These are phyloP conservation scores for Penicillium soppii DNA, from an alignment of 495 filamentous ascomycete species.

Conservation along the genomic window DNA sequence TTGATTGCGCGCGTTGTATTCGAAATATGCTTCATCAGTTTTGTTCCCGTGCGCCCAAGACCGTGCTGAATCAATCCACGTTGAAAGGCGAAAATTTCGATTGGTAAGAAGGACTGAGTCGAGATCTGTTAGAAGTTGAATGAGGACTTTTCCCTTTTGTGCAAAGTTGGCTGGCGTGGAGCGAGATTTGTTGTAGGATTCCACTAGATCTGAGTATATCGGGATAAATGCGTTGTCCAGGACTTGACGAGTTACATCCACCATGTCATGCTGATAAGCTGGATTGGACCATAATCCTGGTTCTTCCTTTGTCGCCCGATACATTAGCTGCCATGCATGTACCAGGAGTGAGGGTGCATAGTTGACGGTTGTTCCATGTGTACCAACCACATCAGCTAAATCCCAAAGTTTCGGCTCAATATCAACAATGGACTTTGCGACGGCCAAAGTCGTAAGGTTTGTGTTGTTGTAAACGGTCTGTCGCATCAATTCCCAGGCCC, in stretches of 20 bases:
- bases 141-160: slow-evolving; percentile 26
- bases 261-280: slow-evolving; percentile 48
- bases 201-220: slow-evolving; percentile 36
- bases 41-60: slow-evolving; percentile 28
- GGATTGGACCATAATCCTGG: slow-evolving; percentile 43
- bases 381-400: slow-evolving; percentile 36
- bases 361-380: slow-evolving; percentile 42
- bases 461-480: slow-evolving; percentile 54
- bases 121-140: slow-evolving; percentile 35
- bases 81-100: slow-evolving; percentile 41
- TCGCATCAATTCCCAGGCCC: slow-evolving; percentile 48
- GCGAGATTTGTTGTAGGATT: slow-evolving; percentile 29
- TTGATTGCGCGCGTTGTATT: slow-evolving; percentile 54
- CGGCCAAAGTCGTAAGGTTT: slow-evolving; percentile 38
- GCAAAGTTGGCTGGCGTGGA: slow-evolving; percentile 15
- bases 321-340: slow-evolving; percentile 41
- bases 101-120: slow-evolving; percentile 47
- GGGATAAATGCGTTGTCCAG: slow-evolving; percentile 47
- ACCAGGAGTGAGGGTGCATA: slow-evolving; percentile 43
- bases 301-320: slow-evolving; percentile 34
- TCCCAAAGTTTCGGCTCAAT: slow-evolving; percentile 39
- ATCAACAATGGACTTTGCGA: slow-evolving; percentile 50
- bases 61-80: slow-evolving; percentile 43
- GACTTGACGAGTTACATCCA: slow-evolving; percentile 53
- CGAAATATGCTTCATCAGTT: slow-evolving; percentile 36